Percentiles rank a stretch among this genome's conserved stretches.
Evolutionary conservation across 2,329 filamentous ascomycete species (phyloP).

Genomic region (Calonectria hongkongensis): DNA sequence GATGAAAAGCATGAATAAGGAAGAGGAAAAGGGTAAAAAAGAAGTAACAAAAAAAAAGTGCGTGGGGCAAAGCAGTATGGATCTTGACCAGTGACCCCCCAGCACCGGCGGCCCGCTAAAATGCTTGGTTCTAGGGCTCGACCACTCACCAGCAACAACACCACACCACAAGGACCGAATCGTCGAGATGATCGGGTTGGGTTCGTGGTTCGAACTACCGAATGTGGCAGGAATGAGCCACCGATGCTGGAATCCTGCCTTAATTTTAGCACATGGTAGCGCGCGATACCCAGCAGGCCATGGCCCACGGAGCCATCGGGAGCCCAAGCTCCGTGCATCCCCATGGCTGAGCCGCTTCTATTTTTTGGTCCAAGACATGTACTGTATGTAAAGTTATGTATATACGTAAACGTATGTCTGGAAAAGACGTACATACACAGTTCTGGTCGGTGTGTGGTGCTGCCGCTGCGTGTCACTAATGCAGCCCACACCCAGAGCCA

Average conservation of each 20-base stretch:
- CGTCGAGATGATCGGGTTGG: constrained; percentile 24
- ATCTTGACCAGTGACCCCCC: constrained; percentile 10
- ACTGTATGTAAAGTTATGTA: neutral
- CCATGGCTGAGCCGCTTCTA: neutral
- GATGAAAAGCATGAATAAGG: neutral
- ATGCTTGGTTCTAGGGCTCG: constrained; percentile 34
- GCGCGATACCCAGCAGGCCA: neutral
- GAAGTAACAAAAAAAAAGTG: neutral
- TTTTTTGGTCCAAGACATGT: neutral
- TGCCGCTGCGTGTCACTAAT: constrained; percentile 25
- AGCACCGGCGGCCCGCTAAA: constrained; percentile 15
- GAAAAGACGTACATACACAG: neutral
- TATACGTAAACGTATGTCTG: neutral
- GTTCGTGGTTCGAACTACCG: neutral
- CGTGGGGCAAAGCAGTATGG: constrained; percentile 18
- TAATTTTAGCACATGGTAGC: neutral
- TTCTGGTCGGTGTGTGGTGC: constrained; percentile 9
- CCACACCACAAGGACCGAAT: constrained; percentile 45
- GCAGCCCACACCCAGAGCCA: constrained; percentile 10
- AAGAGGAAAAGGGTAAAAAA: neutral
- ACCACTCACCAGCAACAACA: constrained; percentile 43
- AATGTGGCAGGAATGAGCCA: constrained; percentile 1
- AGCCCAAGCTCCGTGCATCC: constrained; percentile 19
- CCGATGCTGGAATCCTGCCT: neutral
- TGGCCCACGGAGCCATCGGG: constrained; percentile 25